phyloP scores from a whole-genome alignment of 768 basidiomycete species.

The Suillus clintonianus region DNA sequence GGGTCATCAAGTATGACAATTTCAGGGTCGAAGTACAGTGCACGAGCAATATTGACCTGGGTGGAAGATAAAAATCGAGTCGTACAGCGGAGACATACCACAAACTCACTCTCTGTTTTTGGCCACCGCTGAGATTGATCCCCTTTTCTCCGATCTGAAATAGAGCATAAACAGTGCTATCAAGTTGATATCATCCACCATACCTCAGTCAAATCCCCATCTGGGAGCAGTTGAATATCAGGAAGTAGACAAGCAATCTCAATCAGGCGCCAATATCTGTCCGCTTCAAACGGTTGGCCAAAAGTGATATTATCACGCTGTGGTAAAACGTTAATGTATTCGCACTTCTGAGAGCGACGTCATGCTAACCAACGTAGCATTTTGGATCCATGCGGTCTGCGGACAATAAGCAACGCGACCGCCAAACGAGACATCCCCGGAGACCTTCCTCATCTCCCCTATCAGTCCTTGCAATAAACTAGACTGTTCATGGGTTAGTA shows the following conservation, averaged over 20 bases:
- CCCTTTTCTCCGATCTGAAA: conserved; percentile 71
- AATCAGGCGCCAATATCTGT: conserved; percentile 65
- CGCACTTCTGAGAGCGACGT: background rate
- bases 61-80: background rate
- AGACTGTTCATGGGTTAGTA: conserved; percentile 33
- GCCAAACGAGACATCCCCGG: conserved; percentile 58
- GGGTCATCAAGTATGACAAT: conserved; percentile 68
- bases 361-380: conserved; percentile 51
- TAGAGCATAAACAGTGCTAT: background rate
- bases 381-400: conserved; percentile 80
- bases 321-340: background rate
- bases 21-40: conserved; percentile 66
- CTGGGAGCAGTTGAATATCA: conserved; percentile 64
- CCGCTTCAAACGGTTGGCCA: conserved; percentile 63
- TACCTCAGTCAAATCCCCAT: conserved; percentile 75
- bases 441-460: conserved; percentile 66
- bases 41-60: conserved; percentile 69
- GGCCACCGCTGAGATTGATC: conserved; percentile 66
- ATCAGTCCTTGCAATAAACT: conserved; percentile 63
- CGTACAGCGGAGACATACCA: background rate
- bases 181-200: conserved; percentile 8
- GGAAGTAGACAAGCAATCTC: conserved; percentile 58
- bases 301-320: conserved; percentile 71
- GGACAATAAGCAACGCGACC: conserved; percentile 72
- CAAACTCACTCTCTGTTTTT: conserved; percentile 54